A percentile compares a stretch with the other conserved stretches of the same genome.
Conservation (phyloP, 1,284 basidiomycete genomes). For the Rhizopogon hawkerae region DNA sequence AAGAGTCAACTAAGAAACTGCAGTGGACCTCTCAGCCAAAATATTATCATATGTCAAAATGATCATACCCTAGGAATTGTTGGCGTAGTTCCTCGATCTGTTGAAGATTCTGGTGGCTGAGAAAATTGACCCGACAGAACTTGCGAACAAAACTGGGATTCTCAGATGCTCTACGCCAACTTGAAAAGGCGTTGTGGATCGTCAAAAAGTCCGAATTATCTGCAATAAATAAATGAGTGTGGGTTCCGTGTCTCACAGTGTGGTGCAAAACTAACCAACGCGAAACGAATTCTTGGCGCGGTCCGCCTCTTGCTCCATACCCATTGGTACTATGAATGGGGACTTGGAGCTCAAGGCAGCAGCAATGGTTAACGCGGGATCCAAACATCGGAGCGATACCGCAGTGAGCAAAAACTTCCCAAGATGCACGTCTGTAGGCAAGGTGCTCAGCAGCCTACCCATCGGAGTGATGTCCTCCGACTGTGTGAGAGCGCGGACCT, state of each 20-base stretch:
- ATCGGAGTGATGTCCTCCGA: slow-evolving; percentile 93
- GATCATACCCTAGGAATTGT: slow-evolving; percentile 72
- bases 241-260: neutral
- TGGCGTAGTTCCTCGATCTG: slow-evolving; percentile 97
- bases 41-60: neutral
- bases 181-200: slow-evolving; percentile 83
- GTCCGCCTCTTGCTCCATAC: slow-evolving; percentile 82
- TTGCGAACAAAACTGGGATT: slow-evolving; percentile 57
- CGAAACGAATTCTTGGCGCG: slow-evolving; percentile 78
- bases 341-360: slow-evolving; percentile 91
- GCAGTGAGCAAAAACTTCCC: slow-evolving; percentile 91
- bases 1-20: slow-evolving; percentile 81
- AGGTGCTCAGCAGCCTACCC: slow-evolving; percentile 83
- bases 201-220: slow-evolving; percentile 97
- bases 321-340: slow-evolving; percentile 87
- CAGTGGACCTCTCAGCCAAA: slow-evolving; percentile 7
- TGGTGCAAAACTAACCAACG: slow-evolving; percentile 41
- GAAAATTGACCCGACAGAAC: slow-evolving; percentile 79
- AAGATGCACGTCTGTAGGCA: slow-evolving; percentile 95
- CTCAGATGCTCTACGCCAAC: slow-evolving; percentile 76
- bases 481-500: slow-evolving; percentile 79
- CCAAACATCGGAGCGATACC: slow-evolving; percentile 82
- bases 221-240: slow-evolving; percentile 23
- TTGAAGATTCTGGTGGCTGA: slow-evolving; percentile 89
- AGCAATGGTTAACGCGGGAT: slow-evolving; percentile 93